These are phyloP conservation scores for Leishmania tarentolae DNA, from an alignment of 208 protist species.

Conservation along the genomic window DNA sequence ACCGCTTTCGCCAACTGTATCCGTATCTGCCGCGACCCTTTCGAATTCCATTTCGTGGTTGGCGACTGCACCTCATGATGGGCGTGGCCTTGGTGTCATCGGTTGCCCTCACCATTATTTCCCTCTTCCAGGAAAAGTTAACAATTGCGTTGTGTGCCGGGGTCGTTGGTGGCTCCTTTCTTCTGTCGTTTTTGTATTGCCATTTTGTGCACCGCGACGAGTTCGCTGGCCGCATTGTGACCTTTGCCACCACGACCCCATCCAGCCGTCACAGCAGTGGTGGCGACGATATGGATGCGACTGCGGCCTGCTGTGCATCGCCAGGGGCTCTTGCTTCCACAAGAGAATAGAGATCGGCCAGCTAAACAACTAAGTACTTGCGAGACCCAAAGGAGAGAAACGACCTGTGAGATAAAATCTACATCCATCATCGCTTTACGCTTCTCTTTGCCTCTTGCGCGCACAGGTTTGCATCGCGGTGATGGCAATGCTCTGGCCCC, in stretches of 20 bases:
- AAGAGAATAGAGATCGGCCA: not conserved
- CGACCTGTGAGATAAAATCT: not conserved
- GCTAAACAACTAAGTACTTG: not conserved
- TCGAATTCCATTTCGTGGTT: slow-evolving; percentile 50
- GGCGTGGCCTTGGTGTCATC: slow-evolving; percentile 49
- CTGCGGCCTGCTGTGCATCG: not conserved
- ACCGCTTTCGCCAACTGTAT: slow-evolving; percentile 61
- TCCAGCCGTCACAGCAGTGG: not conserved
- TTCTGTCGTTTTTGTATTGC: slow-evolving; percentile 54
- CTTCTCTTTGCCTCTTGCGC: not conserved
- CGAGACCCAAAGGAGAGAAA: not conserved
- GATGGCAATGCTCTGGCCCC: not conserved
- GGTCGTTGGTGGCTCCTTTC: slow-evolving; percentile 33
- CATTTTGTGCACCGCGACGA: slow-evolving; percentile 45
- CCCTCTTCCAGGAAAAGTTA: slow-evolving; percentile 41
- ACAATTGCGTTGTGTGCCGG: slow-evolving; percentile 44
- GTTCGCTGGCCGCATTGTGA: slow-evolving; percentile 73
- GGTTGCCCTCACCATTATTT: slow-evolving; percentile 43
- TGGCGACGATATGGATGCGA: not conserved
- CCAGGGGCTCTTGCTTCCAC: not conserved
- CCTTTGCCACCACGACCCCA: slow-evolving; percentile 19
- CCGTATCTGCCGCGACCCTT: slow-evolving; percentile 70
- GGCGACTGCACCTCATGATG: slow-evolving; percentile 44
- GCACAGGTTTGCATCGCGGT: not conserved
- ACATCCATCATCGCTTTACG: not conserved